These are phyloP conservation scores for Solanum hybrid DNA, from an alignment of 305 asterid species.

Conservation along the genomic window DNA sequence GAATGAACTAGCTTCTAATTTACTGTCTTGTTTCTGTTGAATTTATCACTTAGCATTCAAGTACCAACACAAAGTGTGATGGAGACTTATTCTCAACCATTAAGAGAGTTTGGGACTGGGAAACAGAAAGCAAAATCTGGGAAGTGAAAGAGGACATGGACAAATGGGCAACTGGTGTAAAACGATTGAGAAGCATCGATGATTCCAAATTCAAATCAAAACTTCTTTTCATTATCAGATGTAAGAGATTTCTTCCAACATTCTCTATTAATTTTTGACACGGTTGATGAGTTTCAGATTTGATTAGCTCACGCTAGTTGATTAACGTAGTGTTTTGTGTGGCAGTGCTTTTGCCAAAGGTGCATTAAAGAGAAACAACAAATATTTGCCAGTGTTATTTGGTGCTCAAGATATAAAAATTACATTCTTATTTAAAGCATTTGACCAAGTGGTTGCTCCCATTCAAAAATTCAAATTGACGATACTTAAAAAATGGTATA, in stretches of 20 bases:
- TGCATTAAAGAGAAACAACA: background rate
- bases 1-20: background rate
- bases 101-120: conserved; percentile 28
- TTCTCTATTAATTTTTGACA: background rate
- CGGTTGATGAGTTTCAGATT: background rate
- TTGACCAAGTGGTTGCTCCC: background rate
- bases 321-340: background rate
- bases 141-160: conserved; percentile 28
- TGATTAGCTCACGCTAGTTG: background rate
- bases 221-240: background rate
- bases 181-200: background rate
- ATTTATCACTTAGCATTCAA: background rate
- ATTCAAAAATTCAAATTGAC: background rate
- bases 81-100: background rate
- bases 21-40: background rate
- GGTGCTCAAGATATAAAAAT: background rate
- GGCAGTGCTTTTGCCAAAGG: background rate
- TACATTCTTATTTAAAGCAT: background rate
- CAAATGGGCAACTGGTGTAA: conserved; percentile 15
- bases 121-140: conserved; percentile 29
- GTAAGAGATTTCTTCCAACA: background rate
- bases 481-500: background rate
- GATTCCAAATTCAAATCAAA: background rate
- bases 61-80: background rate
- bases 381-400: background rate